Percentiles rank a stretch among this genome's conserved stretches.
Conservation (phyloP, 768 basidiomycete genomes). For the Sutorius australiensis region DNA sequence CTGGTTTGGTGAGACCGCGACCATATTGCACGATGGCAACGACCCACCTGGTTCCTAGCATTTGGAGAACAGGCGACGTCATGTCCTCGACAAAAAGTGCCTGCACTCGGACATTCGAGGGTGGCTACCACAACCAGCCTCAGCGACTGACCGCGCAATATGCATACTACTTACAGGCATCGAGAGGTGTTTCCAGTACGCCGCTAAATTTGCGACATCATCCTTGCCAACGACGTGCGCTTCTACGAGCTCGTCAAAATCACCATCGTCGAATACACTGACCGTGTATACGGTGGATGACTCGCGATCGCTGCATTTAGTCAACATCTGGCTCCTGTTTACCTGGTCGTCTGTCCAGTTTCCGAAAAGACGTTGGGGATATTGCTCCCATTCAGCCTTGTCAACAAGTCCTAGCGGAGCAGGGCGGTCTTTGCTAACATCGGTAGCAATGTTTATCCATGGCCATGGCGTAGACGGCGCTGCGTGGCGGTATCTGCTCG, state of each 20-base stretch:
- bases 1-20: slow-evolving; percentile 20
- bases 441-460: slow-evolving; percentile 31
- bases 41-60: slow-evolving; percentile 38
- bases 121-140: slow-evolving; percentile 18
- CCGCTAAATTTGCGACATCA: slow-evolving; percentile 10
- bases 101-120: slow-evolving; percentile 28
- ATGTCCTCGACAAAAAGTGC: slow-evolving; percentile 40
- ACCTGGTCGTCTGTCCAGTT: slow-evolving; percentile 53
- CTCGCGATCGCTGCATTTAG: slow-evolving; percentile 12
- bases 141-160: background rate
- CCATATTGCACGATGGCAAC: too few relatives aligned
- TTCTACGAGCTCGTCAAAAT: slow-evolving; percentile 13
- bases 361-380: slow-evolving; percentile 48
- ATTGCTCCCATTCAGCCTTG: slow-evolving; percentile 31
- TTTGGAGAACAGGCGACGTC: slow-evolving; percentile 34
- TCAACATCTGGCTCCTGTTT: slow-evolving; percentile 33
- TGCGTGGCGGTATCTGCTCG: slow-evolving; percentile 31
- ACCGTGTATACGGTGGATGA: slow-evolving; percentile 20
- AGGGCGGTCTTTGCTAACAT: background rate
- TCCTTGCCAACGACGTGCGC: slow-evolving; percentile 10
- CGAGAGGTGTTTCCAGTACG: slow-evolving; percentile 29
- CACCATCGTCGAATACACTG: slow-evolving; percentile 14
- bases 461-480: slow-evolving; percentile 40
- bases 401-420: background rate
- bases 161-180: slow-evolving; percentile 20